Evolutionary conservation across 2,329 filamentous ascomycete species (phyloP).

Genomic region (Cercospora beticola): DNA sequence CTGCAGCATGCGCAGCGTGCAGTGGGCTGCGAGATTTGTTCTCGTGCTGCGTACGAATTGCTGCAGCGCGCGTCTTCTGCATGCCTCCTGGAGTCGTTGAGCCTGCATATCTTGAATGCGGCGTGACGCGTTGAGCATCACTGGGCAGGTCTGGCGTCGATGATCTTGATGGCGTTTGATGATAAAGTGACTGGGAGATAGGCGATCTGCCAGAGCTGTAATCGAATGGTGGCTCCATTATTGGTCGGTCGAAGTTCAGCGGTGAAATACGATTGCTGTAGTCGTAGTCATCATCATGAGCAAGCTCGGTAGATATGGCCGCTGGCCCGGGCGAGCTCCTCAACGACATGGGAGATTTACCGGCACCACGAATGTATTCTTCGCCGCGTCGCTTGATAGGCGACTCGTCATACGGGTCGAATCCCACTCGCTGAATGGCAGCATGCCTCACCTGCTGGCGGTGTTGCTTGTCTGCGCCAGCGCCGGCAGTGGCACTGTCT

Average conservation of each 20-base stretch:
- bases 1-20: conserved; percentile 10
- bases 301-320: conserved; percentile 2
- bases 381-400: conserved; percentile 66
- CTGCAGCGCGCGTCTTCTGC: conserved; percentile 18
- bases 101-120: conserved; percentile 18
- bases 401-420: conserved; percentile 71
- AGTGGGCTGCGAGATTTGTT: conserved; percentile 26
- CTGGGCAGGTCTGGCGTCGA: conserved; percentile 26
- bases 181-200: conserved; percentile 20
- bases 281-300: conserved; percentile 26
- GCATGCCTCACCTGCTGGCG: conserved; percentile 61
- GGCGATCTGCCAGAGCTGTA: conserved; percentile 16
- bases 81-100: conserved; percentile 14
- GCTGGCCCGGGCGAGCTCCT: conserved; percentile 15
- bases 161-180: conserved; percentile 28
- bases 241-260: conserved; percentile 18
- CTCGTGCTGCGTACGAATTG: conserved; percentile 24
- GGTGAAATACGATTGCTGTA: conserved; percentile 21
- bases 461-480: conserved; percentile 61
- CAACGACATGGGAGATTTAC: conserved; percentile 9
- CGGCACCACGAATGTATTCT: conserved; percentile 51
- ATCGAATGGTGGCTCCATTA: conserved; percentile 5
- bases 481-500: conserved; percentile 65
- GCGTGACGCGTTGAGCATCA: conserved; percentile 19
- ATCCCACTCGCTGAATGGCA: conserved; percentile 63